These are phyloP conservation scores for Pittosporum tobira DNA, from an alignment of 129 eudicot genomes.

Conservation along the genomic window DNA sequence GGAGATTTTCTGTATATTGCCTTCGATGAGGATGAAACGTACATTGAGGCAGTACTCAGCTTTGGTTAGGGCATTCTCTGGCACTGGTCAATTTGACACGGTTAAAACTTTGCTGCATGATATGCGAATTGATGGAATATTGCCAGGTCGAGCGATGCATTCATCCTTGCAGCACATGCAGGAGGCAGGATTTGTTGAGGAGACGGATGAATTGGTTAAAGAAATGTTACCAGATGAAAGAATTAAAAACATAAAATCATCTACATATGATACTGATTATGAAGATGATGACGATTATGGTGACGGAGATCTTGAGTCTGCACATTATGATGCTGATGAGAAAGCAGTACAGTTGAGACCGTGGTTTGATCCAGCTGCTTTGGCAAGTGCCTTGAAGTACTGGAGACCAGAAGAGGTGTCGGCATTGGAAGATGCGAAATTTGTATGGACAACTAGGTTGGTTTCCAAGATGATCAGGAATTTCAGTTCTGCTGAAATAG, in stretches of 20 bases:
- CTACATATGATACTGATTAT: constrained; percentile 20
- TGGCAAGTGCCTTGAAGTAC: constrained; percentile 48
- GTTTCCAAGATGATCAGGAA: constrained; percentile 77
- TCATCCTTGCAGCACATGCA: constrained; percentile 46
- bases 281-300: constrained; percentile 20
- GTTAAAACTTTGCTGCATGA: constrained; percentile 50
- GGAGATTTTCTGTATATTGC: constrained; percentile 44
- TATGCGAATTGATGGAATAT: constrained; percentile 55
- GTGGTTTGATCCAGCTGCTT: constrained; percentile 75
- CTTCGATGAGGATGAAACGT: constrained; percentile 50
- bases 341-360: constrained; percentile 44
- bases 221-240: constrained; percentile 69
- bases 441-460: constrained; percentile 75
- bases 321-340: constrained; percentile 9
- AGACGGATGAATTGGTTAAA: constrained; percentile 36
- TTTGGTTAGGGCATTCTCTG: constrained; percentile 46
- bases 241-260: constrained; percentile 36
- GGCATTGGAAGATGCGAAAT: constrained; percentile 55
- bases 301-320: background rate
- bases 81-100: constrained; percentile 32
- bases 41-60: constrained; percentile 56
- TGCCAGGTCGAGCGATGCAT: constrained; percentile 55
- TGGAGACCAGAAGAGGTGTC: constrained; percentile 73
- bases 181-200: constrained; percentile 61
- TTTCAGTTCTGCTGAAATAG: constrained; percentile 66